Evolutionary conservation across 371 early-diverging fungal genomes (phyloP), one percentile per base, ranked within the genome.

Genomic region (Mucor mucedo): DNA sequence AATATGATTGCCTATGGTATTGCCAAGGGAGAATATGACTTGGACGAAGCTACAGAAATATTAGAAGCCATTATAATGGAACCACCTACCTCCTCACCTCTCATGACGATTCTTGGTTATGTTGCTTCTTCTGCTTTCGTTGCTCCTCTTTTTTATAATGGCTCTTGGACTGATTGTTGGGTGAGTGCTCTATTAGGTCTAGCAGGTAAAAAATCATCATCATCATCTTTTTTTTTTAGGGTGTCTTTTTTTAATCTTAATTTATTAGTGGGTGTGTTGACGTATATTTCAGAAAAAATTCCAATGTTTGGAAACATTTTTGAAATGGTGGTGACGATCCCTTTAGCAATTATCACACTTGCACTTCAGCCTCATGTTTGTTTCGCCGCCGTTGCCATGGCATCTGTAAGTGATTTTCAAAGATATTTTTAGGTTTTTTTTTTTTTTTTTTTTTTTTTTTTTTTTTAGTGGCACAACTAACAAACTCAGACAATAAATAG

Each of bases 231-330:
- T 35, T 35, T 8, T 6, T 35, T 8, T 35, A 35, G 35, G 21
- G 21, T 21, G 21, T 21, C 21, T 32, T 3, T 40, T 53, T 11
- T 35, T 29, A 39, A 35, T 14, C n/a, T 29, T 14, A 6, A 45
- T 45, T 39, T 33, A 40, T n/a, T 35, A 45, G 87, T 90, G 1
- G 86, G 87, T 2, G 47, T 81, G 6, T 62, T 88, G 69, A 85
- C 86, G 28, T 81, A 86, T 55, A 58, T 88, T 2, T 83, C 90
- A 3, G 87, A 88, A 58, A 79, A 80, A 49, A 72, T 86, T 13
- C 78, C 84, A 2, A 87, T 85, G 75, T 84, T 86, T 60, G 75
- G 84, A 35, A 88, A 87, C 42, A 75, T 90, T 21, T 88, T 88
- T 60, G 89, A 88, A 63, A 78, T 90, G 60, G 76, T 80, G 40